Base-by-base conservation (phyloP, 805 yeast species). In the Lipomyces kockii region DNA sequence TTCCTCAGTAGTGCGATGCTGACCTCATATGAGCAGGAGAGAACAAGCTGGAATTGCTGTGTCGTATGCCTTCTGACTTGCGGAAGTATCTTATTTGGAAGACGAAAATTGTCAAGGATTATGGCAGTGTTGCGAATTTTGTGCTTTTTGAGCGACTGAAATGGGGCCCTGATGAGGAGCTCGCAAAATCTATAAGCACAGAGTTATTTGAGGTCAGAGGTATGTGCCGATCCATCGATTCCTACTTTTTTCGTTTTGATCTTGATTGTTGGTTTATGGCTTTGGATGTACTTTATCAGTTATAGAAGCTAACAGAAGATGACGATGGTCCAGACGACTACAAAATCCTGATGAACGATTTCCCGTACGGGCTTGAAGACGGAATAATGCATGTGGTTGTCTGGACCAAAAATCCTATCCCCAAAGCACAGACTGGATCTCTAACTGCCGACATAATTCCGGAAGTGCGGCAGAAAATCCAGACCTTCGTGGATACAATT, bases 351-450 rank as follows among this genome's bases (percentile, higher is more conserved):
- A 74, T 71, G 61, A 86, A 86, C 73, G 87, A 85, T 72, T 86
- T 84, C 75, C 87, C 88, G 0, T 86, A 86, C 75, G 83, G 82
- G 65, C 81, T 86, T 63, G 86, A 80, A 51, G 69, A 73, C 2
- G 82, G 82, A 52, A 81, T 86, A 56, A 73, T 73, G 25, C 89
- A 86, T 72, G 74, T 85, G 53, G 86, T 88, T 52, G 84, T 86
- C 20, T 86, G 89, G 89, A 77, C 85, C 14, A 83, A 85, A 71
- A 75, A 80, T 29, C 76, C 77, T 8, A 81, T 85, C 14, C 82
- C 83, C 7, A 73, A 74, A 14, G 52, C 79, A 7, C 73, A 76
- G 20, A 78, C 81, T 51, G 86, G 86, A 3, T 85, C 83, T 66
- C 46, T n/a, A n/a, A 62, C 49, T 12, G 59, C 35, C n/a, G 61